Conservation (phyloP, 345 rosid genomes). For the Turnera subulata region DNA sequence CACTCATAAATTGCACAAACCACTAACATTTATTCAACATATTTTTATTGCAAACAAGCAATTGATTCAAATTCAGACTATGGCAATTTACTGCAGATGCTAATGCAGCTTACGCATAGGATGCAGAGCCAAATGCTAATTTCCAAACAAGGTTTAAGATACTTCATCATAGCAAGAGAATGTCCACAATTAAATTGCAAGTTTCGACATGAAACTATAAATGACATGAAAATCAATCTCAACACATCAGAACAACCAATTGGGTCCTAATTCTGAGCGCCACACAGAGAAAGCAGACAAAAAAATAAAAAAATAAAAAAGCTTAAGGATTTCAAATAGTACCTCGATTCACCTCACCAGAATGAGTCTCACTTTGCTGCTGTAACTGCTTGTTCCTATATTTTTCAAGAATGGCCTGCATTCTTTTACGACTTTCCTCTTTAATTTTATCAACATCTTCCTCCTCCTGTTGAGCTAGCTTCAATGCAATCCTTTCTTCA, state of each 20-base stretch:
- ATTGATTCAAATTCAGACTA: too few species aligned
- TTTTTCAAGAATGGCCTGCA: constrained; percentile 77
- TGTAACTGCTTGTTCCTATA: constrained; percentile 48
- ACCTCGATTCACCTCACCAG: constrained; percentile 44
- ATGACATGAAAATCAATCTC: neutral
- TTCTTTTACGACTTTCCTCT: constrained; percentile 88
- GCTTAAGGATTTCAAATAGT: neutral
- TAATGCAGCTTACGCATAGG: too few species aligned
- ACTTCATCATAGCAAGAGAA: too few species aligned
- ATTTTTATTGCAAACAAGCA: too few species aligned
- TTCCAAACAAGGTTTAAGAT: too few species aligned
- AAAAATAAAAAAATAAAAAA: neutral
- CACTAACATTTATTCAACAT: too few species aligned
- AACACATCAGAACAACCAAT: neutral
- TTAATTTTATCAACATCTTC: constrained; percentile 78
- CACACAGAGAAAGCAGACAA: too few species aligned
- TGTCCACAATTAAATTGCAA: neutral
- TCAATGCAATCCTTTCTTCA: constrained; percentile 53
- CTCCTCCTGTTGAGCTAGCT: constrained; percentile 71
- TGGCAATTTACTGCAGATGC: too few species aligned
- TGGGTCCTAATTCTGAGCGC: neutral
- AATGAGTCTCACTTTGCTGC: constrained; percentile 36
- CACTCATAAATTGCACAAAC: too few species aligned
- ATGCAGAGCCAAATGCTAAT: too few species aligned
- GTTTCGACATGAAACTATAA: neutral